Conservation (phyloP, 495 filamentous ascomycete genomes). For the Alectoria sarmentosa region DNA sequence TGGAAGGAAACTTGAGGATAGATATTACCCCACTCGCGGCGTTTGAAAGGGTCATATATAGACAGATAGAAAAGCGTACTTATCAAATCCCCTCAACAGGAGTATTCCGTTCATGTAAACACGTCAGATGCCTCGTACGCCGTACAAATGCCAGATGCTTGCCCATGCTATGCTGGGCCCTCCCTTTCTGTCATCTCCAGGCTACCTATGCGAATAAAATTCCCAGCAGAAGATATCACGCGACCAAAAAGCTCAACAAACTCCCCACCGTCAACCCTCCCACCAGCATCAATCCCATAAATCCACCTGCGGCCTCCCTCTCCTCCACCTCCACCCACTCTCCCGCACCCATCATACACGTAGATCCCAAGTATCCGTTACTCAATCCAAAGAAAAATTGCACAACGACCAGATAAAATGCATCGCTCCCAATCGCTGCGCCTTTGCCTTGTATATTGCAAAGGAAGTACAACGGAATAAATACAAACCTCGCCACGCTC, state of each 20-base stretch:
- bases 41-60: background rate
- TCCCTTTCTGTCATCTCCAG: background rate
- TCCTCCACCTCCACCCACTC: slow-evolving; percentile 73
- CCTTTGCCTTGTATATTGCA: slow-evolving; percentile 69
- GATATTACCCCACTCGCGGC: slow-evolving; percentile 16
- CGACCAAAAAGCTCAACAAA: slow-evolving; percentile 75
- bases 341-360: slow-evolving; percentile 83
- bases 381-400: slow-evolving; percentile 76
- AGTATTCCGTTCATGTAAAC: background rate
- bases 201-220: no score
- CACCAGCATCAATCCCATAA: slow-evolving; percentile 87
- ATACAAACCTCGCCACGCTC: slow-evolving; percentile 54
- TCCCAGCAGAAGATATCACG: slow-evolving; percentile 22
- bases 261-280: slow-evolving; percentile 78
- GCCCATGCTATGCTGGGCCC: background rate
- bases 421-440: slow-evolving; percentile 67
- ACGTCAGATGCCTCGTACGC: background rate
- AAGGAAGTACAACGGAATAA: slow-evolving; percentile 80
- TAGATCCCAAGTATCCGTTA: slow-evolving; percentile 79
- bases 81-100: background rate
- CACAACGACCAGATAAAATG: slow-evolving; percentile 80
- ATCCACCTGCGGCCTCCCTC: slow-evolving; percentile 81
- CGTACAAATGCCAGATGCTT: background rate
- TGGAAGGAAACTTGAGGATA: background rate
- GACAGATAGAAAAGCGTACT: background rate